Conservation (phyloP, 2,329 filamentous ascomycete genomes). For the Aspergillus sp. region DNA sequence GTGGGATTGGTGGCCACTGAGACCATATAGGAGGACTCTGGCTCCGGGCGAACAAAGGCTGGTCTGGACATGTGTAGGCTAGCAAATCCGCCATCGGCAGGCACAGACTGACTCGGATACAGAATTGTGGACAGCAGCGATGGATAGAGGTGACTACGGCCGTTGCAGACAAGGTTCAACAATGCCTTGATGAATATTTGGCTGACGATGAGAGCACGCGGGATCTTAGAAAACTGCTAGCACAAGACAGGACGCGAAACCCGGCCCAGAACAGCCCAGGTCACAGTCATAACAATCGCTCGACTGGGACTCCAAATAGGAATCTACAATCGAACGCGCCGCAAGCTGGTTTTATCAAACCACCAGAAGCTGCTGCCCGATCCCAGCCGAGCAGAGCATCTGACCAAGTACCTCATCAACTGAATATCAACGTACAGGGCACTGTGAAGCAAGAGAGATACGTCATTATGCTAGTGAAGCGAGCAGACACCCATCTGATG, state of each 20-base stretch:
- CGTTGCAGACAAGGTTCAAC: not conserved
- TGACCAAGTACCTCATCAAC: too few species aligned
- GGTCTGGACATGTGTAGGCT: not conserved
- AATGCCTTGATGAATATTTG: not conserved
- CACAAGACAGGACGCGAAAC: too few species aligned
- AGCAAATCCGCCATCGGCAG: fast-evolving
- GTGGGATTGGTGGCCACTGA: slow-evolving; percentile 4
- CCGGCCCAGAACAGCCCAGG: too few species aligned
- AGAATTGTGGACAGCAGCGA: not conserved
- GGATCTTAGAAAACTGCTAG: not conserved
- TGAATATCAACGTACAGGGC: too few species aligned
- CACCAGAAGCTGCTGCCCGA: too few species aligned
- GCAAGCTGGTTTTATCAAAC: too few species aligned
- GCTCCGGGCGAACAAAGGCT: not conserved
- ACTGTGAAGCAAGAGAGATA: not conserved
- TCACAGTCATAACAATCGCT: too few species aligned
- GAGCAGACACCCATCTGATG: not conserved
- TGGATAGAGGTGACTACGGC: not conserved
- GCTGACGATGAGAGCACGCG: not conserved
- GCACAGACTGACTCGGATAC: not conserved
- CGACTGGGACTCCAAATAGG: fast-evolving
- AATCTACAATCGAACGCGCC: too few species aligned
- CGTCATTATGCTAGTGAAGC: not conserved
- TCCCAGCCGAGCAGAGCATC: too few species aligned
- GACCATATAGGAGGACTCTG: not conserved